Evolutionary conservation across 2,329 filamentous ascomycete genomes (phyloP).

Genomic region (Clonostachys rhizophaga): DNA sequence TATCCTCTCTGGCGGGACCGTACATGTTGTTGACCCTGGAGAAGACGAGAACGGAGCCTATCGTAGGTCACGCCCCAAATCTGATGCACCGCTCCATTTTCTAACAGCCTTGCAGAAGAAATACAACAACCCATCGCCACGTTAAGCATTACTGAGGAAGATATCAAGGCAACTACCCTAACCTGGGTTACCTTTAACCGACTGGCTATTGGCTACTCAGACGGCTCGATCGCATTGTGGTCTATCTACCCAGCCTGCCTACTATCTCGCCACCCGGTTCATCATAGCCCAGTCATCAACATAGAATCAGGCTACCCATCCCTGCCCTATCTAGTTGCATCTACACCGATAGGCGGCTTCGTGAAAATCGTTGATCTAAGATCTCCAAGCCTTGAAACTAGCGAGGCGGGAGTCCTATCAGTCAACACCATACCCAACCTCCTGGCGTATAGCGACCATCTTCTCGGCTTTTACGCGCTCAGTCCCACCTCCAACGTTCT

Average conservation of each 20-base stretch:
- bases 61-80: conserved; percentile 26
- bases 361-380: conserved; percentile 47
- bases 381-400: conserved; percentile 45
- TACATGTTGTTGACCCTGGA: conserved; percentile 40
- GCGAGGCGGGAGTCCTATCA: conserved; percentile 44
- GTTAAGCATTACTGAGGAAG: conserved; percentile 39
- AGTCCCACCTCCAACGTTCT: conserved; percentile 48
- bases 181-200: conserved; percentile 52
- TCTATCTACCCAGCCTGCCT: conserved; percentile 44
- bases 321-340: conserved; percentile 49
- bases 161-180: conserved; percentile 43
- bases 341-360: conserved; percentile 48
- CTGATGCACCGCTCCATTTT: conserved; percentile 6
- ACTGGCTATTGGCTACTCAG: conserved; percentile 48
- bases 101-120: conserved; percentile 28
- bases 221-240: conserved; percentile 53
- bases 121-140: conserved; percentile 36
- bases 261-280: conserved; percentile 46
- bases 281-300: conserved; percentile 48
- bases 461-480: conserved; percentile 48
- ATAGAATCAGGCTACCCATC: conserved; percentile 52
- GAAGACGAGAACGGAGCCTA: conserved; percentile 24
- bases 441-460: conserved; percentile 48
- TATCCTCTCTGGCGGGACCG: conserved; percentile 44
- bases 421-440: conserved; percentile 48